Evolutionary conservation across 768 basidiomycete species (phyloP).

Genomic region (Lentinus brumalis): DNA sequence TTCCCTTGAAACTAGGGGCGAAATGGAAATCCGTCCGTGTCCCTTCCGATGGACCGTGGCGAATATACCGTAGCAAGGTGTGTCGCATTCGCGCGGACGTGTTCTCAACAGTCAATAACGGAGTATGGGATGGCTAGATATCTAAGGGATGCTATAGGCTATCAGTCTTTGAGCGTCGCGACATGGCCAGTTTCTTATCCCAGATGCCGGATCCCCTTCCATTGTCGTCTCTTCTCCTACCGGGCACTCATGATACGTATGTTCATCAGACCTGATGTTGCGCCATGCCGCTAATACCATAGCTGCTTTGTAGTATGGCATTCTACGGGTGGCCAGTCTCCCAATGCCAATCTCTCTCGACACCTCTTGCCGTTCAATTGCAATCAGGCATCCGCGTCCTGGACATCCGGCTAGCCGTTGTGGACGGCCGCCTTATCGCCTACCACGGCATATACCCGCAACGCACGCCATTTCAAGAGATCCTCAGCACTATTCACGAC

Average conservation of each 20-base stretch:
- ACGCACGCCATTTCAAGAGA: slow-evolving; percentile 62
- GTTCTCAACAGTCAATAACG: background rate
- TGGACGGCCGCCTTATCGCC: slow-evolving; percentile 63
- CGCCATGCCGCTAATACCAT: slow-evolving; percentile 4
- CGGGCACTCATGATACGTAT: slow-evolving; percentile 81
- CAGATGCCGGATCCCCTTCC: slow-evolving; percentile 66
- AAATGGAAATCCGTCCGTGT: slow-evolving; percentile 50
- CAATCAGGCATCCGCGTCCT: slow-evolving; percentile 77
- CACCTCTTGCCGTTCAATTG: slow-evolving; percentile 69
- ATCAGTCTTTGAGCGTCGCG: slow-evolving; percentile 60
- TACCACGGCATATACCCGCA: slow-evolving; percentile 84
- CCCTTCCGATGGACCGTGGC: slow-evolving; percentile 54
- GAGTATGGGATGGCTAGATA: slow-evolving; percentile 38
- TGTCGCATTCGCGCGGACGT: slow-evolving; percentile 16
- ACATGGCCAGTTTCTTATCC: slow-evolving; percentile 57
- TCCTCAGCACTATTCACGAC: slow-evolving; percentile 58
- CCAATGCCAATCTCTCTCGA: slow-evolving; percentile 75
- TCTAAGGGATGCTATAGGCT: slow-evolving; percentile 48
- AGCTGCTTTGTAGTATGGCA: slow-evolving; percentile 57
- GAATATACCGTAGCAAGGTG: slow-evolving; percentile 57
- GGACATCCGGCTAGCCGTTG: slow-evolving; percentile 77
- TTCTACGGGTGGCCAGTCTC: slow-evolving; percentile 85
- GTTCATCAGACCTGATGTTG: slow-evolving; percentile 23
- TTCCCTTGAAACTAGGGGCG: slow-evolving; percentile 31
- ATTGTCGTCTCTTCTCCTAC: slow-evolving; percentile 75